Evolutionary conservation across 768 basidiomycete genomes (phyloP), one percentile per base, ranked within the genome.

Genomic region (Gymnopilus junonius): DNA sequence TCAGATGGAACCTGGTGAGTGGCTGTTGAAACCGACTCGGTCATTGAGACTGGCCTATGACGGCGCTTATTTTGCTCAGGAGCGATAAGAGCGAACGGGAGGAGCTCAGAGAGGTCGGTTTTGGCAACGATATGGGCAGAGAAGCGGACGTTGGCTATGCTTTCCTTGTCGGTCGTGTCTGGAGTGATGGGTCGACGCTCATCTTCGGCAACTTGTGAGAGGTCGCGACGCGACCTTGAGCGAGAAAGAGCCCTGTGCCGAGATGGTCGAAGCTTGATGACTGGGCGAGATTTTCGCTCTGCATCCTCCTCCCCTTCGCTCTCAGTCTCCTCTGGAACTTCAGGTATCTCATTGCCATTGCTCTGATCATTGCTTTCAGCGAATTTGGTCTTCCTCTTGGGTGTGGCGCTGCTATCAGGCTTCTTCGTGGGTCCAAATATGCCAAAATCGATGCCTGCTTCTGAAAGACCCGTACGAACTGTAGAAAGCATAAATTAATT

Each of bases 71-170:
- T 78, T 35, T 78, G 65, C 76, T 94, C 90, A 2, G 93, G 93
- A 21, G 89, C 82, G 70, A 94, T 90, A 50, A 95, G 76, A 8
- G 92, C 92, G 70, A 94, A 94, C 5, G 93, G 93, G 65, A 94
- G 81, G 21, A 89, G 74, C 12, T 78, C 75, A 27, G 75, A 78
- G 53, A 93, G 76, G 69, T 88, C 85, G 10, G 79, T 78, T 70
- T 86, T 88, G 15, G 89, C 82, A 23, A 93, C 81, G 55, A 84
- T 78, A 58, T 85, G 82, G 8, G 91, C 92, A 10, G 90, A 92
- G 77, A 93, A 92, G 39, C 91, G 87, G 55, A 91, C 82, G 68
- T 88, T 90, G 20, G 92, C 90, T 23, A 93, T 77, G 66, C 88
- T 92, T 32, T 91, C 90, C 58, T 75, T 80, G 67, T 91, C 91